Percentiles rank a stretch among this genome's conserved stretches.
Evolutionary conservation across 805 yeast species (phyloP).

Genomic region (Kregervanrija pseudodelftensis): DNA sequence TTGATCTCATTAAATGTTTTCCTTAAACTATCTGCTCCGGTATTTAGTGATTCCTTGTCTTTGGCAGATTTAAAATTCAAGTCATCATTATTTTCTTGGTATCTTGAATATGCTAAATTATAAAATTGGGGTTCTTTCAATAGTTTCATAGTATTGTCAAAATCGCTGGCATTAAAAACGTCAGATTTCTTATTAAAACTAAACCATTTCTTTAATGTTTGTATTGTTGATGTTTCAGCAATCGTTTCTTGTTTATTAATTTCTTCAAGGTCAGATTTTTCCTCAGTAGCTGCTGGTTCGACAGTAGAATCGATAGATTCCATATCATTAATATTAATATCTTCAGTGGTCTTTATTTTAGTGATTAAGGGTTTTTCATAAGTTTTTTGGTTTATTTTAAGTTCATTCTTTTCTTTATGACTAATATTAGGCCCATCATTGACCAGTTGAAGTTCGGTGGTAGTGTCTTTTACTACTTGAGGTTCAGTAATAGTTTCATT

Average conservation of each 20-base stretch:
- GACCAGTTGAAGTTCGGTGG: neutral
- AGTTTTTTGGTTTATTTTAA: no score
- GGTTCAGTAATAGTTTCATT: no score
- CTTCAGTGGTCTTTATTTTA: neutral
- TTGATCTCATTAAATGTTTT: conserved; percentile 40
- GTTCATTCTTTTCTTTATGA: neutral
- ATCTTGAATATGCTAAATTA: conserved; percentile 55
- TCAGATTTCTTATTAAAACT: conserved; percentile 19
- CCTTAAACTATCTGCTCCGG: conserved; percentile 40
- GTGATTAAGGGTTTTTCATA: no score
- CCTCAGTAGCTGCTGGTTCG: conserved; percentile 10
- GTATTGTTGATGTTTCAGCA: neutral
- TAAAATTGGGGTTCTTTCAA: conserved; percentile 34
- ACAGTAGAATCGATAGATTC: conserved; percentile 12
- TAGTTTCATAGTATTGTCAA: conserved; percentile 13
- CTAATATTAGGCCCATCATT: neutral
- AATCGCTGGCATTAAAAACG: conserved; percentile 4
- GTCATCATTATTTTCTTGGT: conserved; percentile 46
- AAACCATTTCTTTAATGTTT: conserved; percentile 21
- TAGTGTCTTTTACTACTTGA: no score
- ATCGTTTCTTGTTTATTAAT: conserved; percentile 1
- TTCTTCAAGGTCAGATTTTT: conserved; percentile 4
- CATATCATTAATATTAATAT: conserved; percentile 5
- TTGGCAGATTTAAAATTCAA: conserved; percentile 42
- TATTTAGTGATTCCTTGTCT: conserved; percentile 44